phyloP scores from a whole-genome alignment of 139 green algal species.

The Tetratostichococcus sp. region DNA sequence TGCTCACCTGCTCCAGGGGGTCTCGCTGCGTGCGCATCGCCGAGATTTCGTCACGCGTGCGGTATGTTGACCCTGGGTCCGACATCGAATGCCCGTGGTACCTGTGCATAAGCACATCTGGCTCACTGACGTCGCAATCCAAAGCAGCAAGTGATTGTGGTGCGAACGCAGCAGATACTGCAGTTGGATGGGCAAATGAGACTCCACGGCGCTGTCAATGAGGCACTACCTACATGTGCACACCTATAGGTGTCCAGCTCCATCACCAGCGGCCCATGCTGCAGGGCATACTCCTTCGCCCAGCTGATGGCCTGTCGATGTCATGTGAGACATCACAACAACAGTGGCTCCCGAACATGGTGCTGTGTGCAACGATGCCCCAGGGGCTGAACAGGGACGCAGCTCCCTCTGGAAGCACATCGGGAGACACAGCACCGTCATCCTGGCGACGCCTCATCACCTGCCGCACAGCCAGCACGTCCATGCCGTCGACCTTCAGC shows the following conservation, averaged over 20 bases:
- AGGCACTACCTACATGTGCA: no score
- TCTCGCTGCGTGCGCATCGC: constrained; percentile 83
- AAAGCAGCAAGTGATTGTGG: no score
- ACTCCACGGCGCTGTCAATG: background rate
- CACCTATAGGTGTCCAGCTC: constrained; percentile 98
- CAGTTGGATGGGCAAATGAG: background rate
- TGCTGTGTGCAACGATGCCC: no score
- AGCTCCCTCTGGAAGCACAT: no score
- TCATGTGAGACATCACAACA: background rate
- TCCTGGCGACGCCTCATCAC: no score
- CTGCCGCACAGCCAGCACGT: constrained; percentile 94
- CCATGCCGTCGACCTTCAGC: constrained; percentile 97
- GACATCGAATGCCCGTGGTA: constrained; percentile 99
- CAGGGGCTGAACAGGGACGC: no score
- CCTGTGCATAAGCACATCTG: background rate
- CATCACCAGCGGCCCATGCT: constrained; percentile 90
- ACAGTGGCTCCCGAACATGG: no score
- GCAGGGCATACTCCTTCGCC: constrained; percentile 84
- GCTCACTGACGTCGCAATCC: no score
- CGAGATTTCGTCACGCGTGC: constrained; percentile 93
- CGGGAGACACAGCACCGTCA: no score
- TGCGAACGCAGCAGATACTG: background rate
- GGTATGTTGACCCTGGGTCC: constrained; percentile 95
- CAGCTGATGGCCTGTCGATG: constrained; percentile 63
- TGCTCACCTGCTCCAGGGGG: constrained; percentile 77